Evolutionary conservation across 805 yeast genomes (phyloP).

Genomic region (Yarrowia keelungensis): DNA sequence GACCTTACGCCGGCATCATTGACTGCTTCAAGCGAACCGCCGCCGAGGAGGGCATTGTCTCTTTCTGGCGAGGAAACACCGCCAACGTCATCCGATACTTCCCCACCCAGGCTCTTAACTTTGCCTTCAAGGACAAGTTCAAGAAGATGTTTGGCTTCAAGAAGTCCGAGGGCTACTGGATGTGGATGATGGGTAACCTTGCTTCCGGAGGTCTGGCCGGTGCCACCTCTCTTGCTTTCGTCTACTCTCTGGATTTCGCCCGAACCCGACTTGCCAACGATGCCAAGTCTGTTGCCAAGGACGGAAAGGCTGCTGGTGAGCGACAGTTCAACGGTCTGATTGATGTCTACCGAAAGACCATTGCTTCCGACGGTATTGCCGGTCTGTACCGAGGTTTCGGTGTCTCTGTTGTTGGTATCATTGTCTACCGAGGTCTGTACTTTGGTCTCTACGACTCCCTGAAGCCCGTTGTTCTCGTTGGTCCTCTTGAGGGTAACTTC

Average conservation of each 20-base stretch:
- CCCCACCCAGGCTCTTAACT: conserved; percentile 99
- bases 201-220: conserved; percentile 99
- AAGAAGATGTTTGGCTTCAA: conserved; percentile 96
- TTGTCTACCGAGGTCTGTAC: conserved; percentile 99
- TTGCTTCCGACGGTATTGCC: conserved; percentile 94
- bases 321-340: conserved; percentile 97
- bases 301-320: conserved; percentile 79
- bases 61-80: conserved; percentile 99
- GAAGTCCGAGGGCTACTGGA: conserved; percentile 91
- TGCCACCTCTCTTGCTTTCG: conserved; percentile 91
- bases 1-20: conserved; percentile 83
- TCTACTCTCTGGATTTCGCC: conserved; percentile 97
- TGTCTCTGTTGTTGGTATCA: conserved; percentile 96
- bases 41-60: conserved; percentile 86
- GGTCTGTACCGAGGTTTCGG: conserved; percentile 99
- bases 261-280: conserved; percentile 99
- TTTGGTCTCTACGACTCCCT: conserved; percentile 97
- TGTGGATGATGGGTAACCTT: conserved; percentile 96
- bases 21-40: conserved; percentile 97
- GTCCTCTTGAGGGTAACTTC: conserved; percentile 94
- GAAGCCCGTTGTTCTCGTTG: conserved; percentile 93
- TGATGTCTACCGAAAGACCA: conserved; percentile 95
- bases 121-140: conserved; percentile 97
- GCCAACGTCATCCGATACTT: conserved; percentile 98
- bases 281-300: conserved; percentile 63